Percentiles rank a stretch among this genome's conserved stretches.
These are phyloP conservation scores for Colletotrichum sp. DNA, from an alignment of 2,329 filamentous ascomycete species.

Conservation along the genomic window DNA sequence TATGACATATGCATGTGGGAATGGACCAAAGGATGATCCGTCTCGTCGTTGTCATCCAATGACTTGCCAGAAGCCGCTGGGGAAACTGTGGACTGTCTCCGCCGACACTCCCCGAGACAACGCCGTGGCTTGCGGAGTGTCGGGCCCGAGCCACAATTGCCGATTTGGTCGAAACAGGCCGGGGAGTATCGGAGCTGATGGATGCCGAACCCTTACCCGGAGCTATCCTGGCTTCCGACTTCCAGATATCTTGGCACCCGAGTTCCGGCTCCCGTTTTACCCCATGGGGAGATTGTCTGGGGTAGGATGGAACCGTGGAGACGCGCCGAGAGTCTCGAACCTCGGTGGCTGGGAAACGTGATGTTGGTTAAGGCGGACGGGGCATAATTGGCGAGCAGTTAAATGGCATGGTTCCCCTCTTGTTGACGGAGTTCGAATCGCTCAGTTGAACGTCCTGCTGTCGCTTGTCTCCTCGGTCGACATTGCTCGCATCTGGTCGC, in stretches of 20 bases:
- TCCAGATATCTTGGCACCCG: neutral
- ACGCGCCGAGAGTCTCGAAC: neutral
- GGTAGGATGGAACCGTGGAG: neutral
- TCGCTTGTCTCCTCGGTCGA: neutral
- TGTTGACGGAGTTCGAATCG: neutral
- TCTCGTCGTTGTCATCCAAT: neutral
- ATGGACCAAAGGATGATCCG: neutral
- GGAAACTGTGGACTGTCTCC: neutral
- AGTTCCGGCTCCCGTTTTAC: neutral
- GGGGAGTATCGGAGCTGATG: neutral
- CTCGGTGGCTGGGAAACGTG: neutral
- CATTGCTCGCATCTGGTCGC: neutral
- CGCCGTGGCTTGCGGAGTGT: neutral
- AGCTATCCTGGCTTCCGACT: neutral
- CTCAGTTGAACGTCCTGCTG: neutral
- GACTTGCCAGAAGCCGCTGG: neutral
- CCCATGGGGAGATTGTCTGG: neutral
- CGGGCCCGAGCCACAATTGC: neutral
- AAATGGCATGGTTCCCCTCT: neutral
- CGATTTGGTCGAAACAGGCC: too few relatives aligned
- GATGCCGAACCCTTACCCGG: neutral
- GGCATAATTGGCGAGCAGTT: neutral
- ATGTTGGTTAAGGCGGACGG: neutral
- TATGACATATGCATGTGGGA: neutral
- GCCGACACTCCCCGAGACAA: neutral